Evolutionary conservation across 495 filamentous ascomycete species (phyloP).

Genomic region (Corynascus novoguineensis): DNA sequence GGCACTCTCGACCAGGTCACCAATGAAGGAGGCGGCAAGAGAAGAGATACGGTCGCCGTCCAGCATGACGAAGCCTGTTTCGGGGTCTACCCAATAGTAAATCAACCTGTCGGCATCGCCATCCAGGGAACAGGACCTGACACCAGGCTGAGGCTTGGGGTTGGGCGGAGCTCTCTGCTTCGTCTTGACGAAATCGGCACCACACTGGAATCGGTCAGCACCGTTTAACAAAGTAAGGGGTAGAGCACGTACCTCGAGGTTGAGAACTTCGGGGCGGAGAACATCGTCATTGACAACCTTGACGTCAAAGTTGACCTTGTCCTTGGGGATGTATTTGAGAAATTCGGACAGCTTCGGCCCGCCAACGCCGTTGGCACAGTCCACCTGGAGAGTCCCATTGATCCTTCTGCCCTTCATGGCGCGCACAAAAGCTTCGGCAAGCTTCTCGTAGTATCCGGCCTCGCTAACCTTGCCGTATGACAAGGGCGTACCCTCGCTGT

Average conservation of each 20-base stretch:
- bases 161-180: conserved; percentile 84
- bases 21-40: conserved; percentile 88
- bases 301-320: conserved; percentile 65
- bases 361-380: conserved; percentile 95
- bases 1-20: conserved; percentile 73
- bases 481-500: conserved; percentile 74
- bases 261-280: conserved; percentile 78
- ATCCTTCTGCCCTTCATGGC: conserved; percentile 72
- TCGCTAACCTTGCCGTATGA: conserved; percentile 86
- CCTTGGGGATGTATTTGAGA: conserved; percentile 70
- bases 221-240: neutral
- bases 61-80: conserved; percentile 77
- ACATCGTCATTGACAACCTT: conserved; percentile 89
- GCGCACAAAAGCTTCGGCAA: conserved; percentile 69
- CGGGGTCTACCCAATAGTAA: conserved; percentile 86
- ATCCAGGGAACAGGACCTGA: conserved; percentile 86
- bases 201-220: conserved; percentile 54
- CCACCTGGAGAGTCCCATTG: conserved; percentile 68
- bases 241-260: conserved; percentile 62
- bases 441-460: conserved; percentile 90
- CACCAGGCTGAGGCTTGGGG: conserved; percentile 66
- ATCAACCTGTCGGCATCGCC: conserved; percentile 93
- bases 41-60: conserved; percentile 97
- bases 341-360: conserved; percentile 86
- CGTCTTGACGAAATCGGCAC: conserved; percentile 96